phyloP scores from a whole-genome alignment of 352 stramenopile genomes.

The Nothophytophthora sp. region DNA sequence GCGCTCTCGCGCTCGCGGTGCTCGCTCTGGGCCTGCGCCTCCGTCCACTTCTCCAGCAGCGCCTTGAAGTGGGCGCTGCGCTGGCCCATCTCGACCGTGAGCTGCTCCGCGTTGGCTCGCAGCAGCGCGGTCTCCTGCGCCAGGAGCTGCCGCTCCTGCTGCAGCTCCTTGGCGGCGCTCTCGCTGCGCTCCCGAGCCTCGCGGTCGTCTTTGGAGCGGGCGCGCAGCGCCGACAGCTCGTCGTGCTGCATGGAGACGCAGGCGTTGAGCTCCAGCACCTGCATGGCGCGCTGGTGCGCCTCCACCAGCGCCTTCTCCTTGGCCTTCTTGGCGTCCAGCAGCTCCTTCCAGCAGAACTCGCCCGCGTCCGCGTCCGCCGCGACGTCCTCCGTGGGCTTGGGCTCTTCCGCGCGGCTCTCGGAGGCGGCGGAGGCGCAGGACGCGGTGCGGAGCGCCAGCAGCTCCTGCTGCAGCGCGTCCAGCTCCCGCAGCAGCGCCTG shows the following conservation, averaged over 20 bases:
- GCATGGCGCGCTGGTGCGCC: constrained; percentile 51
- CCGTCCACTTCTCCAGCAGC: constrained; percentile 76
- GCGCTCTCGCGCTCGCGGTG: constrained; percentile 53
- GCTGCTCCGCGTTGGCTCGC: constrained; percentile 49
- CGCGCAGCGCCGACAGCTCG: constrained; percentile 55
- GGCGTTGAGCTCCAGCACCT: constrained; percentile 72
- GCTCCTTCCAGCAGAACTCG: constrained; percentile 58
- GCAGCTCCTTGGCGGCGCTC: constrained; percentile 39
- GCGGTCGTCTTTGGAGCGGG: constrained; percentile 35
- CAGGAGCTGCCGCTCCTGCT: constrained; percentile 49
- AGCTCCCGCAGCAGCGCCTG: constrained; percentile 68
- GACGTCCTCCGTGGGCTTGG: too few species aligned
- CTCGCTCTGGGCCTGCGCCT: constrained; percentile 62
- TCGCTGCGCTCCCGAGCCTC: constrained; percentile 45
- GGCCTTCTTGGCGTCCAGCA: constrained; percentile 51
- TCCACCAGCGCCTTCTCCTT: constrained; percentile 63
- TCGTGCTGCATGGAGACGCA: constrained; percentile 81
- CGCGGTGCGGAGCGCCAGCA: constrained; percentile 55
- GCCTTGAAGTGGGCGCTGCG: constrained; percentile 59
- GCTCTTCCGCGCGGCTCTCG: too few species aligned
- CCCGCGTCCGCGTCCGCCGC: constrained; percentile 30
- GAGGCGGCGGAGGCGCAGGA: constrained; percentile 2
- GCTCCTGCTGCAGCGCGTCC: constrained; percentile 64
- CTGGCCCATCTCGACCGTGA: constrained; percentile 59
- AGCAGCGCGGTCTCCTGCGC: constrained; percentile 58